Evolutionary conservation across 441 rosid genomes (phyloP), one percentile per base, ranked within the genome.

Genomic region (Populus hybrid): DNA sequence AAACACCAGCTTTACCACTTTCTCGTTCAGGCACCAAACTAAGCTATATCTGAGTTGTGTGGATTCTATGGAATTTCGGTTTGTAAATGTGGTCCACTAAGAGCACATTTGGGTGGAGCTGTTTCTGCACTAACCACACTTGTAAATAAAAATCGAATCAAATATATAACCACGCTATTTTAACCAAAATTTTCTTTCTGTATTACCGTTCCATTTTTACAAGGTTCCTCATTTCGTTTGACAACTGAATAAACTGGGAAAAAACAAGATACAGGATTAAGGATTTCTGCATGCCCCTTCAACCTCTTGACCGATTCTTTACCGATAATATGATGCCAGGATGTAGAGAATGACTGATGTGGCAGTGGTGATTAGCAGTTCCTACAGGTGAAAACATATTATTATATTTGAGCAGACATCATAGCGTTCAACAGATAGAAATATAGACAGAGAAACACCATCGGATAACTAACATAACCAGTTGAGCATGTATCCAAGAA

Each of bases 301-400:
- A 3, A 29, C 28, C 65, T 21, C 59, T 33, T 33, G 33, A 29
- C 67, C 95, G 86, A 81, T 91, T 21, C 50, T 28, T 33, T 33
- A 29, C 67, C 97, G 86, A 82, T 91, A 93, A 74, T 81, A 95
- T 0, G 98, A 89, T 65, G 91, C 97, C 84, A 91, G 71, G 63
- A 95, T 82, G 77, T 77, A 91, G 72, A 95, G 94, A 69, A 86
- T 69, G 56, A 90, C 67, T 9, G 99, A 94, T 2, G 98, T 82
- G 2, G 89, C 78, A 24, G 83, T 64, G 3, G 99, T 95, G 79
- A 95, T 87, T 63, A 93, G 74, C 72, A 90, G 87, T 81, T 93
- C 99, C 99, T 95, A 95, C 85, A 81, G 36, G 79, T 16, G 64
- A 73, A 81, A 72, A 66, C 21, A 56, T 9, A 40, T 75, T 31